Conservation (phyloP, 108 stramenopile genomes). For the Cyclostephanos invisitatus region DNA sequence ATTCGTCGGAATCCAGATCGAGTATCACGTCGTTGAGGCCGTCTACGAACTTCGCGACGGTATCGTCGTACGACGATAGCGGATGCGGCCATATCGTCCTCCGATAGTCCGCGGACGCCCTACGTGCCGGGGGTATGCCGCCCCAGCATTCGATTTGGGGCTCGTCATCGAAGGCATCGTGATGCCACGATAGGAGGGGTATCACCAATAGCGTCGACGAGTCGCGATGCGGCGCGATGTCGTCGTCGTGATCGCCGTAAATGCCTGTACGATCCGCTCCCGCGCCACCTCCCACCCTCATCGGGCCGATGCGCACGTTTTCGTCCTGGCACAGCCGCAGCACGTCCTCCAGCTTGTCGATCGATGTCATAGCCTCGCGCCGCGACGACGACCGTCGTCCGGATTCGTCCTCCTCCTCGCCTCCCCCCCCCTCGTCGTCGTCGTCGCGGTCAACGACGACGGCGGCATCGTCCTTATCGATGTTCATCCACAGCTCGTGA, state of each 20-base stretch:
- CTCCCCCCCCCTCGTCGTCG: slow-evolving; percentile 5
- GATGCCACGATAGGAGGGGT: slow-evolving; percentile 47
- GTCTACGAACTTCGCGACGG: slow-evolving; percentile 42
- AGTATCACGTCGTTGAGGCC: slow-evolving; percentile 43
- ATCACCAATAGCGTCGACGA: slow-evolving; percentile 26
- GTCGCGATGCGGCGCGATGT: too few relatives aligned
- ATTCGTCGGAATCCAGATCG: slow-evolving; percentile 18
- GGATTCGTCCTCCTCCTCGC: too few relatives aligned
- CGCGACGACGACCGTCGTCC: too few relatives aligned
- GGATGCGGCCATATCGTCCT: slow-evolving; percentile 40
- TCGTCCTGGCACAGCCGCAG: slow-evolving; percentile 39
- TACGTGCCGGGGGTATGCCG: slow-evolving; percentile 38
- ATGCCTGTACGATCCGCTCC: too few relatives aligned
- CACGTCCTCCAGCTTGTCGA: slow-evolving; percentile 47
- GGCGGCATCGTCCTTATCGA: background rate
- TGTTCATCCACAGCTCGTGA: slow-evolving; percentile 46
- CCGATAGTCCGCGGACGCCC: slow-evolving; percentile 41
- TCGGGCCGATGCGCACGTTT: slow-evolving; percentile 34
- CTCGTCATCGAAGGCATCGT: slow-evolving; percentile 44
- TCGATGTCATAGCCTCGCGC: slow-evolving; percentile 32
- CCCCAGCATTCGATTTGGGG: slow-evolving; percentile 43
- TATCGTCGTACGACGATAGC: slow-evolving; percentile 40
- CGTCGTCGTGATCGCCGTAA: background rate
- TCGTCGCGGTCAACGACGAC: background rate
- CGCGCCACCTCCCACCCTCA: slow-evolving; percentile 28